Evolutionary conservation across 2,329 filamentous ascomycete species (phyloP), one percentile per base, ranked within the genome.

Genomic region (Colletotrichum lentis): DNA sequence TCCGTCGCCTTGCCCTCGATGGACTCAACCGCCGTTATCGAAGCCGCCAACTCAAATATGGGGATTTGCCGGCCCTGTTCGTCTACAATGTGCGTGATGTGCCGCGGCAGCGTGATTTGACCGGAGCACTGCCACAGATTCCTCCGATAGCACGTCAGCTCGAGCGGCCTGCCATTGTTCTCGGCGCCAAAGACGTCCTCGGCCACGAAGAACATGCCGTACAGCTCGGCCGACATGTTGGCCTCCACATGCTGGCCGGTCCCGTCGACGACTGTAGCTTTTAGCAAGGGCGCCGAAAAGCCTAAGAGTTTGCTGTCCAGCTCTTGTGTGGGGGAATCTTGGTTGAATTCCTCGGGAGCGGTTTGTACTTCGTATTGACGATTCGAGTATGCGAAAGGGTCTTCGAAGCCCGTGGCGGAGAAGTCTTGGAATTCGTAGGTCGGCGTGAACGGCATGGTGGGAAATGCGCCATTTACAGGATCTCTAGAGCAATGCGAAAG

Each of bases 121-220:
- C 95, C 95, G 0, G 93, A 95, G 72, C 97, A 96, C 80, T 97
- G 94, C 84, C 97, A 98, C 54, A 98, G 83, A 75, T 98, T 98
- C 58, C 95, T 88, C 50, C 95, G 90, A 77, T 98, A 98, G 83
- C 95, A 98, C 0, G 95, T 98, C 76, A 98, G 81, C 80, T 98
- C 95, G 58, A 91, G 85, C 0, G 90, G 90, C 5, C 88, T 81
- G 10, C 84, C 84, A 3, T 80, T 77, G 53, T 80, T 83, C 57
- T 88, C 81, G 80, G 87, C 79, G 78, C 88, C 77, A 82, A 92
- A 94, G 5, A 93, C 91, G 73, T 93, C 91, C 76, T 95, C 92
- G 52, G 92, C 92, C 31, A 95, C 86, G 75, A 94, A 94, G 83
- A 95, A 95, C 91, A 95, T 94, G 84, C 92, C 92, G 74, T 93